These are phyloP conservation scores for Trichocomaceae sp. DNA, from an alignment of 2,329 filamentous ascomycete species.

Conservation along the genomic window DNA sequence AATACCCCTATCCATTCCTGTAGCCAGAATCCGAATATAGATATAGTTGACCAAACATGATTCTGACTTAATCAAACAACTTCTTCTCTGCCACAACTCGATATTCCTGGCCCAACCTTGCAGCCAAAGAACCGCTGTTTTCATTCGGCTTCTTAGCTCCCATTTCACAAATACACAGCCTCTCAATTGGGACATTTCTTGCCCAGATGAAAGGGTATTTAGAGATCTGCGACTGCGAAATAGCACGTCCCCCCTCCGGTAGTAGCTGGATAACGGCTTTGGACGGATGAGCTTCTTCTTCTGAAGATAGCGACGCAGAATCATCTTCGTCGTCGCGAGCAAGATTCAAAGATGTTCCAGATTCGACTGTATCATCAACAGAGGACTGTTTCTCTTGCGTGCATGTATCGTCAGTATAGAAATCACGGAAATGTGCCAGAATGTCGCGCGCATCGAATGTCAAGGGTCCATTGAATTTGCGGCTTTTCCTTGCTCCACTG, in stretches of 20 bases:
- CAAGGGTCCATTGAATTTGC: constrained; percentile 30
- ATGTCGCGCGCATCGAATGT: constrained; percentile 39
- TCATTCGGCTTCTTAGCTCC: constrained; percentile 63
- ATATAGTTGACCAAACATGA: background rate
- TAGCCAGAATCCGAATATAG: background rate
- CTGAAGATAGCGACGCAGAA: background rate
- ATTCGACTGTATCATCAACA: background rate
- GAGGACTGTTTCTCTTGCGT: constrained; percentile 15
- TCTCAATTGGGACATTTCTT: constrained; percentile 58
- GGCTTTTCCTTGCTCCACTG: constrained; percentile 10
- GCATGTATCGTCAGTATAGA: constrained; percentile 25
- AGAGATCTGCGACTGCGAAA: background rate
- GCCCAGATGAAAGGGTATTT: constrained; percentile 59
- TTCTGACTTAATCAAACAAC: constrained; percentile 15
- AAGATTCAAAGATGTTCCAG: background rate
- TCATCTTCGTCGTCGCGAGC: constrained; percentile 2
- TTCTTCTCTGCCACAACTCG: constrained; percentile 40
- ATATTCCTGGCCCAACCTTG: constrained; percentile 48
- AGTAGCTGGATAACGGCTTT: background rate
- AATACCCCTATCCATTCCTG: background rate
- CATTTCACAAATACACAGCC: constrained; percentile 77
- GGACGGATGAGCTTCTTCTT: constrained; percentile 14
- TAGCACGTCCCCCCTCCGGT: constrained; percentile 15
- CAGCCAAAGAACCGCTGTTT: constrained; percentile 34
- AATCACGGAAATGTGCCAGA: constrained; percentile 29